These are phyloP conservation scores for Prunus kanzakura DNA, from an alignment of 306 rosid species.

Conservation along the genomic window DNA sequence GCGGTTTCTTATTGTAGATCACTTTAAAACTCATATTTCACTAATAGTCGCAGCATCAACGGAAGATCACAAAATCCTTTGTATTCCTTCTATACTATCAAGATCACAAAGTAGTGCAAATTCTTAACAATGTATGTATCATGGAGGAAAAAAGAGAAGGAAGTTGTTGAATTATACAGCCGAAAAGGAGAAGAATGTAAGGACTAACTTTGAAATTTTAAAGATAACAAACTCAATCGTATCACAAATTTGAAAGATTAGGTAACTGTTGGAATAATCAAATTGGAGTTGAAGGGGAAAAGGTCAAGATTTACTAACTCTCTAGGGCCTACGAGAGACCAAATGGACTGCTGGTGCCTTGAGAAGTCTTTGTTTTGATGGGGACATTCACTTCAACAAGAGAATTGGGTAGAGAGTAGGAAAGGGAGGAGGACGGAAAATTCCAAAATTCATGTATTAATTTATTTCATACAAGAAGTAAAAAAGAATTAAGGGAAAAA, in stretches of 20 bases:
- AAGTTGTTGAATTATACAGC: background rate
- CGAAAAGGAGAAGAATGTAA: background rate
- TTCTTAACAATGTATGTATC: background rate
- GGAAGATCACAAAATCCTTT: no score
- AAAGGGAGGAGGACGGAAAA: background rate
- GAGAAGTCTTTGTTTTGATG: background rate
- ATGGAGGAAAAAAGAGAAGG: background rate
- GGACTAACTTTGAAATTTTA: background rate
- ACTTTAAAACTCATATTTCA: no score
- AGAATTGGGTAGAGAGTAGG: background rate
- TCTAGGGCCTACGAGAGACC: background rate
- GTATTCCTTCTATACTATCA: no score
- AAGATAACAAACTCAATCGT: background rate
- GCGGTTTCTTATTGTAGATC: no score
- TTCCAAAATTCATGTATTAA: background rate
- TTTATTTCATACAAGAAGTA: background rate
- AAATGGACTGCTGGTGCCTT: background rate
- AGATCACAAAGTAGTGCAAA: no score
- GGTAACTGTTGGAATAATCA: background rate
- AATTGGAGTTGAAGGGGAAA: background rate
- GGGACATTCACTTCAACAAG: background rate
- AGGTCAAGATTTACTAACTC: constrained; percentile 2
- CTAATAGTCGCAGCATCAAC: no score
- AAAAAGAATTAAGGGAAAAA: background rate
- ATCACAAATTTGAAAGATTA: background rate